Conservation (phyloP, 2,329 filamentous ascomycete species). For the Dothideomycetidae sp. region DNA sequence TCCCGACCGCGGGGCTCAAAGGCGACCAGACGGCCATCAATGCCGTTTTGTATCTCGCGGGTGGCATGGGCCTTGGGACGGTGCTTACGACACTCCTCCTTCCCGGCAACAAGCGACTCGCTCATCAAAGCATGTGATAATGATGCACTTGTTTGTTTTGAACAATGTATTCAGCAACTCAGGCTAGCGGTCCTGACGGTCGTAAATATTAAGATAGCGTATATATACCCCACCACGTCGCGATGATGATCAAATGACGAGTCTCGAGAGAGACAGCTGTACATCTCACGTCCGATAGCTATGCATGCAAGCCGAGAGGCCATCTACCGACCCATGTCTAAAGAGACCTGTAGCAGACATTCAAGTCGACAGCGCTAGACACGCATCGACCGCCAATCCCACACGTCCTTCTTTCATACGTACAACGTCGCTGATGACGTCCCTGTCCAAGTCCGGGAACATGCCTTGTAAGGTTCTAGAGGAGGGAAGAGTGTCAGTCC, state of each 20-base stretch:
- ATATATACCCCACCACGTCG: constrained; percentile 8
- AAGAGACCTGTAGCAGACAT: too few relatives aligned
- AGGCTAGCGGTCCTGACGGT: too few relatives aligned
- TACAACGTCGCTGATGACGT: constrained; percentile 93
- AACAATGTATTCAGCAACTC: too few relatives aligned
- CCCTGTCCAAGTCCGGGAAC: constrained; percentile 90
- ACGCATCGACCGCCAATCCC: constrained; percentile 34
- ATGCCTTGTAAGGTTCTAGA: constrained; percentile 68
- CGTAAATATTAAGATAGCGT: too few relatives aligned
- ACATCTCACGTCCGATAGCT: too few relatives aligned
- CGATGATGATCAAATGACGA: too few relatives aligned
- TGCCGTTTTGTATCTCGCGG: constrained; percentile 41
- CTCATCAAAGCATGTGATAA: constrained; percentile 23
- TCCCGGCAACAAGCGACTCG: constrained; percentile 26
- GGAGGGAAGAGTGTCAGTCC: background rate
- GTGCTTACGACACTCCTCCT: constrained; percentile 37
- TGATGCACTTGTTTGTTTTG: too few relatives aligned
- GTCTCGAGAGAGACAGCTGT: too few relatives aligned
- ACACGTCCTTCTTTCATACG: constrained; percentile 75
- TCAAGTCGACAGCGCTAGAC: constrained; percentile 29
- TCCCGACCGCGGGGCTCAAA: constrained; percentile 15
- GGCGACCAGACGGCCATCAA: constrained; percentile 26
- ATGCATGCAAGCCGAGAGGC: too few relatives aligned
- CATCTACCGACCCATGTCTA: too few relatives aligned
- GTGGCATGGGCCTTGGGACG: constrained; percentile 39